A percentile compares a stretch with the other conserved stretches of the same genome.
These are phyloP conservation scores for Pilatotrama ljubarskyi DNA, from an alignment of 768 basidiomycete genomes.

Conservation along the genomic window DNA sequence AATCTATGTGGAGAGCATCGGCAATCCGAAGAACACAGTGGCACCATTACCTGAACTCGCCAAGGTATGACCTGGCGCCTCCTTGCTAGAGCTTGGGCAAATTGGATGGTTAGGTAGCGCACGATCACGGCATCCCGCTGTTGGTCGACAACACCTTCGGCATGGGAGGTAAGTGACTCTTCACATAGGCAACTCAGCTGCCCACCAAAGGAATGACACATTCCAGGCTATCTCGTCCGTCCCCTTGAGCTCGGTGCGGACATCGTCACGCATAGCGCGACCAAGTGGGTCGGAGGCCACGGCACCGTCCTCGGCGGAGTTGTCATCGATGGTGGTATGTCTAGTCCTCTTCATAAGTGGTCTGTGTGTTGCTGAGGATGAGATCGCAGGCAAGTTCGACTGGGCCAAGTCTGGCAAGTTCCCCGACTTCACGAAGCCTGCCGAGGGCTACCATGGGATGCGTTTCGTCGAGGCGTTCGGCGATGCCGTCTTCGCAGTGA, in stretches of 20 bases:
- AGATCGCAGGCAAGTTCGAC: constrained; percentile 61
- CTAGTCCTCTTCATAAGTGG: not conserved
- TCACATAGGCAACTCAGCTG: not conserved
- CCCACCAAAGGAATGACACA: not conserved
- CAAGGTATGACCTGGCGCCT: constrained; percentile 43
- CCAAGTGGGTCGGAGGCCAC: constrained; percentile 85
- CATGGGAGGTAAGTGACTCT: constrained; percentile 49
- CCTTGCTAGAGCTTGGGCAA: not conserved
- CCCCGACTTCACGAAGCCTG: constrained; percentile 71
- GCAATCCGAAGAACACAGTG: constrained; percentile 76
- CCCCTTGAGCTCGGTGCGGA: constrained; percentile 82
- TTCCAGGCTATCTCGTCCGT: constrained; percentile 55
- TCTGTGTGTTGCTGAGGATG: not conserved
- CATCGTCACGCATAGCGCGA: constrained; percentile 76
- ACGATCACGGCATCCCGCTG: constrained; percentile 69
- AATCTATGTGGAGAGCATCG: constrained; percentile 74
- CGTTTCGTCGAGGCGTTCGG: constrained; percentile 69
- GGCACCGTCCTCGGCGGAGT: constrained; percentile 81
- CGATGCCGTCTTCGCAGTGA: constrained; percentile 60
- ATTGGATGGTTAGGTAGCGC: constrained; percentile 54
- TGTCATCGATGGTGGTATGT: constrained; percentile 66
- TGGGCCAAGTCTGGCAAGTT: constrained; percentile 69
- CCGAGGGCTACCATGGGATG: constrained; percentile 77
- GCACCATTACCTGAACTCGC: constrained; percentile 67
- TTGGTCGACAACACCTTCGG: constrained; percentile 85